A percentile compares a stretch with the other conserved stretches of the same genome.
phyloP scores from a whole-genome alignment of 2,329 filamentous ascomycete species.

The Xylaria polymorpha region DNA sequence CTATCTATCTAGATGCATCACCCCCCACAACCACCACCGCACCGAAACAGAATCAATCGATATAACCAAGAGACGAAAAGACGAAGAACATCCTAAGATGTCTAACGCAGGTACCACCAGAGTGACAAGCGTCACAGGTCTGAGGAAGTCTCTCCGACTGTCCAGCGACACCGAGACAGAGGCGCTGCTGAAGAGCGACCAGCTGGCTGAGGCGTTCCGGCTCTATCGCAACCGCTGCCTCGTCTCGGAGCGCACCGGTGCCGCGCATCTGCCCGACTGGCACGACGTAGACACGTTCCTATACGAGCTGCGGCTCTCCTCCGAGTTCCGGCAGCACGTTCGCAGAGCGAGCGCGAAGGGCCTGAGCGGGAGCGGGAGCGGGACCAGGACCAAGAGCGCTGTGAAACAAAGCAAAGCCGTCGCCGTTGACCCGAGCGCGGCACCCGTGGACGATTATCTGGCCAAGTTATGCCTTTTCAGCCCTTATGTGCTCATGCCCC shows the following conservation, averaged over 20 bases:
- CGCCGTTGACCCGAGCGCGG: not conserved
- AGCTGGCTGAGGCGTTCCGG: slow-evolving; percentile 19
- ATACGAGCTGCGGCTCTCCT: slow-evolving; percentile 13
- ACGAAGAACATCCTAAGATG: not conserved
- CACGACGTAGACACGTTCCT: slow-evolving; percentile 26
- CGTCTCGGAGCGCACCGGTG: not conserved
- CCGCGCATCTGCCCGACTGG: slow-evolving; percentile 20
- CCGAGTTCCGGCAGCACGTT: slow-evolving; percentile 17
- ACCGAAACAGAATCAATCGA: not conserved
- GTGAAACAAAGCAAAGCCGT: too few relatives aligned
- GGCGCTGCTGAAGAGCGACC: slow-evolving; percentile 2
- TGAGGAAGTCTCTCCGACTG: slow-evolving; percentile 11
- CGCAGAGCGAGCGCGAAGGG: not conserved
- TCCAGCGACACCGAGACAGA: not conserved
- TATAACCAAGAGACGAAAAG: not conserved
- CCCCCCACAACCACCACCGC: not conserved
- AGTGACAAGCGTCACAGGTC: not conserved
- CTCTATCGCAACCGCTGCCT: slow-evolving; percentile 29
- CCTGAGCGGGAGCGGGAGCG: too few relatives aligned
- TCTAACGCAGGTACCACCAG: not conserved
- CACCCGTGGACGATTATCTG: slow-evolving; percentile 8
- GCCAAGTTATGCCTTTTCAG: not conserved
- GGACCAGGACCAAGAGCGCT: not conserved
- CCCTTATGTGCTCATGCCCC: slow-evolving; percentile 25
- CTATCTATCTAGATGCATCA: not conserved